A percentile compares a stretch with the other conserved stretches of the same genome.
phyloP scores from a whole-genome alignment of 805 yeast species.

The Hanseniaspora vineae region DNA sequence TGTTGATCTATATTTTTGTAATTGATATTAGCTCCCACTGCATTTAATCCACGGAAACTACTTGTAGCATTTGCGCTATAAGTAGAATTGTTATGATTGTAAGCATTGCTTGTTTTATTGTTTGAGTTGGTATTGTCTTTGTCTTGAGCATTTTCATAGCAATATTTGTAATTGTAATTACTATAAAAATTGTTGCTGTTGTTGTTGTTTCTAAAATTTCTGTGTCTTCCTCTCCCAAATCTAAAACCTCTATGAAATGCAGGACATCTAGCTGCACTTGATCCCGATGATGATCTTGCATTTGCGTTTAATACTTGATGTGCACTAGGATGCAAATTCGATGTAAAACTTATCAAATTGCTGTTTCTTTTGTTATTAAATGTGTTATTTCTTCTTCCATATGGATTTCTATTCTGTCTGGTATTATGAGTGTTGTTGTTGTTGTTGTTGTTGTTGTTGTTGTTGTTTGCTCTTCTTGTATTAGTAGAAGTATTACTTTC shows the following conservation, averaged over 20 bases:
- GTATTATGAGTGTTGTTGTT: not conserved
- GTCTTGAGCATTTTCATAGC: not conserved
- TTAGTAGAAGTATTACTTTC: not conserved
- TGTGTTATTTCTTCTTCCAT: not conserved
- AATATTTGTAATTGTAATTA: not conserved
- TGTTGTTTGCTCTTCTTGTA: too few relatives aligned
- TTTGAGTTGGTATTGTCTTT: not conserved
- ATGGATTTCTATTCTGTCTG: not conserved
- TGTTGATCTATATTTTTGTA: not conserved
- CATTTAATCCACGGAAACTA: not conserved
- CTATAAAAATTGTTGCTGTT: not conserved
- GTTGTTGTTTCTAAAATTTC: not conserved
- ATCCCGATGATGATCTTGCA: too few relatives aligned
- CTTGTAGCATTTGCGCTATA: not conserved
- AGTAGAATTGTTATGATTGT: too few relatives aligned
- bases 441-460: conserved; percentile 2
- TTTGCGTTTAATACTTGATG: not conserved
- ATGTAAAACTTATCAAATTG: not conserved
- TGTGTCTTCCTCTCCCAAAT: not conserved
- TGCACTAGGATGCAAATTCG: not conserved
- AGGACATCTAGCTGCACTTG: too few relatives aligned
- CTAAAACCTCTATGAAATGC: not conserved
- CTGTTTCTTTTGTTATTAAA: not conserved
- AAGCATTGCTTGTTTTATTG: too few relatives aligned
- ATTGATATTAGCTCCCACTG: not conserved